Evolutionary conservation across 129 eudicot species (phyloP).

Genomic region (Solidago caesia): DNA sequence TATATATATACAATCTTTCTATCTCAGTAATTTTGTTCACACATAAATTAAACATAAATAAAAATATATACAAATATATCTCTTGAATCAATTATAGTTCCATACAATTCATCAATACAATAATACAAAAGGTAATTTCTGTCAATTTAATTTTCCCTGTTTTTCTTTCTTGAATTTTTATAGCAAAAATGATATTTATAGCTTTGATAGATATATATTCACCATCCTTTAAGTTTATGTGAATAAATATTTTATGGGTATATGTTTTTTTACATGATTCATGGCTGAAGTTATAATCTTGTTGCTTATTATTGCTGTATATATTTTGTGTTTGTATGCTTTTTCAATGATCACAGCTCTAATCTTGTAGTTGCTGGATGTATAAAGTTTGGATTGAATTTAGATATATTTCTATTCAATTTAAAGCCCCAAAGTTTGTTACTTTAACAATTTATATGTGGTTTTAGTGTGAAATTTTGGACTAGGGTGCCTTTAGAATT

Average conservation of each 20-base stretch:
- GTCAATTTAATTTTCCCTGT: too few relatives aligned
- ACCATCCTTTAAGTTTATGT: too few relatives aligned
- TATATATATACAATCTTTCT: not conserved
- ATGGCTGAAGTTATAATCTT: not conserved
- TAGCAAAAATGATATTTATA: too few relatives aligned
- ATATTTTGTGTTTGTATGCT: constrained; percentile 8
- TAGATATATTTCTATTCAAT: not conserved
- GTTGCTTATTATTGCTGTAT: constrained; percentile 21
- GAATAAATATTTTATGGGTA: too few relatives aligned
- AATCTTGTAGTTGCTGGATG: constrained; percentile 10
- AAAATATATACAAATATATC: not conserved
- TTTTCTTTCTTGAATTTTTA: too few relatives aligned
- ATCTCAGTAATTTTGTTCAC: not conserved
- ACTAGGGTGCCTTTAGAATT: not conserved
- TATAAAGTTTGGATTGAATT: constrained; percentile 17
- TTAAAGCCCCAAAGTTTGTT: constrained; percentile 6
- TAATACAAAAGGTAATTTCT: too few relatives aligned
- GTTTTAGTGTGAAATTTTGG: not conserved
- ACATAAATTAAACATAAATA: not conserved
- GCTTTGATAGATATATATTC: too few relatives aligned
- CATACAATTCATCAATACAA: not conserved
- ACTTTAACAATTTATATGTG: not conserved
- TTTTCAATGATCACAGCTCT: constrained; percentile 13
- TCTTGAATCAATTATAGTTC: not conserved
- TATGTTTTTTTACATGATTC: too few relatives aligned